These are phyloP conservation scores for Sarocladiaceae sp. DNA, from an alignment of 2,329 filamentous ascomycete genomes.

Conservation along the genomic window DNA sequence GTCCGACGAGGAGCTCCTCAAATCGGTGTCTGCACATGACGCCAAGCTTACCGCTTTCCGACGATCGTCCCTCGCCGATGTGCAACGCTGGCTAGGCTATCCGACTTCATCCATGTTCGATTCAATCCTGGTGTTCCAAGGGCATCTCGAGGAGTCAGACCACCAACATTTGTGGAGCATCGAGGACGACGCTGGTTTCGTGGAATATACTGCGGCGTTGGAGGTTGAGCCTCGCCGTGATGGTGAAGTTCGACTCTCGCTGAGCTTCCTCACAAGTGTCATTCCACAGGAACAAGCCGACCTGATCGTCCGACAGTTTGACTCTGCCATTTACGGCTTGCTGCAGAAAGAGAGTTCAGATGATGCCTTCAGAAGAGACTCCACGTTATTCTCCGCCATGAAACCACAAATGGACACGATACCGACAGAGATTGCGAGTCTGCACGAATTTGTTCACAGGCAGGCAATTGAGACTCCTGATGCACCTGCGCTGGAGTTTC, in stretches of 20 bases:
- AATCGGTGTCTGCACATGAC: conserved; percentile 62
- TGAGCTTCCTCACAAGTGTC: conserved; percentile 62
- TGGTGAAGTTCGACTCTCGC: conserved; percentile 52
- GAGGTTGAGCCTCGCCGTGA: conserved; percentile 61
- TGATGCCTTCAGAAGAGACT: conserved; percentile 25
- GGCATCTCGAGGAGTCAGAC: conserved; percentile 31
- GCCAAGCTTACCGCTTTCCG: conserved; percentile 64
- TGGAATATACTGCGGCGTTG: conserved; percentile 77
- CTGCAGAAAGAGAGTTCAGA: conserved; percentile 43
- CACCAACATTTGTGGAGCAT: conserved; percentile 50
- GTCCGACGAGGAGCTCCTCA: conserved; percentile 54
- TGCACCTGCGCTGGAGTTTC: conserved; percentile 71
- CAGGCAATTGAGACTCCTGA: conserved; percentile 53
- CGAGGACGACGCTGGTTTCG: conserved; percentile 60
- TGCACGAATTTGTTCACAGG: conserved; percentile 76
- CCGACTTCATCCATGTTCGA: conserved; percentile 70
- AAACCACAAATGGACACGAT: conserved; percentile 57
- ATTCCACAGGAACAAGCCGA: conserved; percentile 65
- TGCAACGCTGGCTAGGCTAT: conserved; percentile 68
- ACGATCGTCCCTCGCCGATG: conserved; percentile 63
- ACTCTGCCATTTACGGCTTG: conserved; percentile 58
- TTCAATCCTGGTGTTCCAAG: conserved; percentile 81
- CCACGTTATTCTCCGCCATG: conserved; percentile 57
- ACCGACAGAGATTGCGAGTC: conserved; percentile 50
- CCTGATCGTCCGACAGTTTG: conserved; percentile 67